phyloP scores from a whole-genome alignment of 345 rosid species.

The Eucalyptus sideroxylon region DNA sequence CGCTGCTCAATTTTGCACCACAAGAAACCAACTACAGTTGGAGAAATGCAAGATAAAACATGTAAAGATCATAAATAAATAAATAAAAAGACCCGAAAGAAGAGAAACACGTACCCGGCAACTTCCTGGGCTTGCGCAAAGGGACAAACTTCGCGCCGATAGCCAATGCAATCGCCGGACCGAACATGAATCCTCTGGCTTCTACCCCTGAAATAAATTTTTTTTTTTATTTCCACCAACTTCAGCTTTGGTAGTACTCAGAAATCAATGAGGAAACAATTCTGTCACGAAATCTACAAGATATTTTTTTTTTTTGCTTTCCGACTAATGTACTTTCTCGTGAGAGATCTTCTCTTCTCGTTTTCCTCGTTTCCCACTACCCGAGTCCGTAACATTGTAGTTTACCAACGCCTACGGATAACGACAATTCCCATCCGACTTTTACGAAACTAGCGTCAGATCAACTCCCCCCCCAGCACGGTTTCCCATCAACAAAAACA shows the following conservation, averaged over 20 bases:
- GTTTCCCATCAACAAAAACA: background rate
- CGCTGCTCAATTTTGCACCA: background rate
- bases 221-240: background rate
- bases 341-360: background rate
- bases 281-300: background rate
- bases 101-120: conserved; percentile 42
- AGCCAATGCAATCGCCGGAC: conserved; percentile 81
- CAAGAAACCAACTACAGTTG: background rate
- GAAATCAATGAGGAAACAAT: background rate
- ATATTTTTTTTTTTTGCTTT: background rate
- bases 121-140: conserved; percentile 67
- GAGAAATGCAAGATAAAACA: background rate
- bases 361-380: background rate
- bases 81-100: background rate
- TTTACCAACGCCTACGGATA: background rate
- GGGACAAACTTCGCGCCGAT: conserved; percentile 93
- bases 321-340: background rate
- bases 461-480: background rate
- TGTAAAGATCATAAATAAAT: background rate
- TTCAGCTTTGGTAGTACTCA: background rate
- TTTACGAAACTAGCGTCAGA: background rate
- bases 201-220: conserved; percentile 40
- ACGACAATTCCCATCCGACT: background rate
- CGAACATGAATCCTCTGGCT: conserved; percentile 96
- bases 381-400: background rate